Base-by-base conservation (phyloP, 2,329 filamentous ascomycete species). In the Clarireedia monteithiana region DNA sequence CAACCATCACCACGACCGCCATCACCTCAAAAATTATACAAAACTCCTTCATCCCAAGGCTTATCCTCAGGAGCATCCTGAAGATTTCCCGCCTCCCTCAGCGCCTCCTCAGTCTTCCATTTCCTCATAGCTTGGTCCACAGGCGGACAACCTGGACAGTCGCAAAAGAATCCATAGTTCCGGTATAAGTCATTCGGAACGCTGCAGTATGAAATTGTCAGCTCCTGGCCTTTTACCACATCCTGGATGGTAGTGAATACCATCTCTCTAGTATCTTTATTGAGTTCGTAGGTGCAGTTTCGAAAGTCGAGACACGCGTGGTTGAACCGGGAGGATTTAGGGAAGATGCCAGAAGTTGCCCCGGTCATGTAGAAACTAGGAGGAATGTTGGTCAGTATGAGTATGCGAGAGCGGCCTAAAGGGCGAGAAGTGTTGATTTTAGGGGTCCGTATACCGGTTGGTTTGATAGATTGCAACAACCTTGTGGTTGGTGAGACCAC, bases 251-350 rank as follows among this genome's bases (percentile, higher is more conserved):
- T 69, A 1, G 66, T 68, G 58, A 83, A 70, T 0, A 71, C 66
- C 36, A 84, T 72, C 3, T 69, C 64, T 6, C 68, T 59, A 1
- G 60, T 56, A 0, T 55, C 42, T 0, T 50, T 5, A 50, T 78
- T 71, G 39, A 57, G 66, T 1, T 6, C 24, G 60, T 74, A 80
- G 0, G 48, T 60, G 62, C 77, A 83, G 1, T 68, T 60, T 26
- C 81, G 64, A 45, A 75, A 65, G 0, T 73, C 70, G 1, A 61
- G 57, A 62, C 81, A 84, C 0, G 79, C 75, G 63, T 84, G 81
- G 63, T 84, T 84, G 68, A 84, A 83, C 2, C 80, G 73, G 0
- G 79, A 76, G 0, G 75, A 77, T 5, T 79, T 69, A 0, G 76
- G 71, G 56, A 81, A 82, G 53, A 59, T 53, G 4, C 26, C 50